These are phyloP conservation scores for Cucurbita maxima DNA, from an alignment of 306 rosid species.

Conservation along the genomic window DNA sequence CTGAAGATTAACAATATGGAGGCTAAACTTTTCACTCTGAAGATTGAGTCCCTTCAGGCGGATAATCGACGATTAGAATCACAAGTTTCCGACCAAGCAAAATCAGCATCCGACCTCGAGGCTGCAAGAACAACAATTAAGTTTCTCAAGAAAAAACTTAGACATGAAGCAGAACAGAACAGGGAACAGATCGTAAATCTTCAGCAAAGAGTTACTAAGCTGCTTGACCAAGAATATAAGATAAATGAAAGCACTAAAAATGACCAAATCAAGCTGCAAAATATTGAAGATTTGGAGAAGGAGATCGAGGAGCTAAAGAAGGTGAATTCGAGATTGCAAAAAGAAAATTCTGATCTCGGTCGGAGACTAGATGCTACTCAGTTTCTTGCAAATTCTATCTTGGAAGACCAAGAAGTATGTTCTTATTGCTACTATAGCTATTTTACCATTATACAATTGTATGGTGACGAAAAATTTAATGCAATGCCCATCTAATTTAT, in stretches of 20 bases:
- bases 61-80: slow-evolving; percentile 51
- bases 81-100: slow-evolving; percentile 35
- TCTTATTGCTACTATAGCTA: background rate
- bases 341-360: slow-evolving; percentile 50
- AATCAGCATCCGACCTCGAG: slow-evolving; percentile 51
- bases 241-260: slow-evolving; percentile 17
- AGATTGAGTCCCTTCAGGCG: slow-evolving; percentile 52
- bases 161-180: slow-evolving; percentile 59
- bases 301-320: slow-evolving; percentile 43
- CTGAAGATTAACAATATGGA: slow-evolving; percentile 64
- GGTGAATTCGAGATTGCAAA: slow-evolving; percentile 35
- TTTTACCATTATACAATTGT: background rate
- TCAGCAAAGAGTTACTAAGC: slow-evolving; percentile 42
- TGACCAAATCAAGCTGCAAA: slow-evolving; percentile 25
- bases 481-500: slow-evolving; percentile 3
- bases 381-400: slow-evolving; percentile 57
- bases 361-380: slow-evolving; percentile 64
- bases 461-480: background rate
- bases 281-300: slow-evolving; percentile 39
- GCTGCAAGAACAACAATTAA: slow-evolving; percentile 44
- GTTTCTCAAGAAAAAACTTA: slow-evolving; percentile 56
- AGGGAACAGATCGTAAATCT: slow-evolving; percentile 47
- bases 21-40: slow-evolving; percentile 61
- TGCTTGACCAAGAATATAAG: slow-evolving; percentile 44
- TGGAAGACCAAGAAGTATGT: slow-evolving; percentile 55